Evolutionary conservation across 75 land plant species (phyloP).

Genomic region (Pinus albicaulis): DNA sequence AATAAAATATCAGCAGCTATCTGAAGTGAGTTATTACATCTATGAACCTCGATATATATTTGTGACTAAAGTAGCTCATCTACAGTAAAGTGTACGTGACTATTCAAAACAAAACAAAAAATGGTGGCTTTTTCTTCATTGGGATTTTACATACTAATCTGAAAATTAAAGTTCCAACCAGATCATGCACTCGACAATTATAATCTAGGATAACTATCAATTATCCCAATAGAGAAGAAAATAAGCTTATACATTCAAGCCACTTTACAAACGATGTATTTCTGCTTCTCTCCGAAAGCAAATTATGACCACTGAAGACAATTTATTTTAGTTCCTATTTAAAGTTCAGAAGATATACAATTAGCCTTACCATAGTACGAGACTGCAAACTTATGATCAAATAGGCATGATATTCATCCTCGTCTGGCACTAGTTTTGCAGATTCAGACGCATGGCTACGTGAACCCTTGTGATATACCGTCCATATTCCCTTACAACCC

Average conservation of each 20-base stretch:
- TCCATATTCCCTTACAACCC: slow-evolving; percentile 98
- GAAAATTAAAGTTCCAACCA: neutral
- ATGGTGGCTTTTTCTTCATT: too few relatives aligned
- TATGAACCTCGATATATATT: too few relatives aligned
- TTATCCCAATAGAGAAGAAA: neutral
- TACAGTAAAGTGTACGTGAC: too few relatives aligned
- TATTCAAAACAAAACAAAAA: too few relatives aligned
- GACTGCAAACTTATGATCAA: slow-evolving; percentile 88
- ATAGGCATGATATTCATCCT: slow-evolving; percentile 96
- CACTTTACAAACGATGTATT: neutral
- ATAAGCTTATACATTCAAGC: neutral
- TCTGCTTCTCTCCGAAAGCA: neutral
- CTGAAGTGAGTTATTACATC: too few relatives aligned
- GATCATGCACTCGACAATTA: neutral
- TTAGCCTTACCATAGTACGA: slow-evolving; percentile 72
- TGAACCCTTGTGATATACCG: slow-evolving; percentile 86
- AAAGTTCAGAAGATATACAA: neutral
- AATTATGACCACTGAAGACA: neutral
- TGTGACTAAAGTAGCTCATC: too few relatives aligned
- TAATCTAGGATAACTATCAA: neutral
- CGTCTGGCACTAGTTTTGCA: slow-evolving; percentile 37
- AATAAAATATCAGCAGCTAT: too few relatives aligned
- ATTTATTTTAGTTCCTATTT: neutral
- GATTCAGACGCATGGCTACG: slow-evolving; percentile 52
- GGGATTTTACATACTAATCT: too few relatives aligned